Evolutionary conservation across 345 rosid genomes (phyloP), one percentile per base, ranked within the genome.

Genomic region (Gossypium raimondii): DNA sequence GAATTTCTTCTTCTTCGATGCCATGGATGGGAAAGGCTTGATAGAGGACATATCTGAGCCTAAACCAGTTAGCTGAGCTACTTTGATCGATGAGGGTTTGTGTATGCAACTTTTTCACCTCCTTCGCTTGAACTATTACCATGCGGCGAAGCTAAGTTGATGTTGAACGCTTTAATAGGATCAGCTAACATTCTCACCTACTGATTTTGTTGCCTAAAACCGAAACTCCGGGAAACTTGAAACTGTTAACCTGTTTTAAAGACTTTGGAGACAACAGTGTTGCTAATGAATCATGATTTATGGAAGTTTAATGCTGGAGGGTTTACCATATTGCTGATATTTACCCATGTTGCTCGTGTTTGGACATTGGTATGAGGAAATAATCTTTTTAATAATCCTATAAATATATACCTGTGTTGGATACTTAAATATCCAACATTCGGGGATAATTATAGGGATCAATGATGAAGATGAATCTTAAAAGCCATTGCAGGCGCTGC

Each of bases 1-100:
- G 89, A 95, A 93, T 77, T 93, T 93, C 77, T 93, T 95, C 87
- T 93, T 79, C 86, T 95, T 87, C 57, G 98, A 95, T 85, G 92
- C 85, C 43, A 73, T 84, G 84, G 93, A 93, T 56, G 97, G 99
- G 70, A 93, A 93, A 90, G 96, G 99, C 78, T 72, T 90, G 18
- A 85, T 89, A 38, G 98, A 91, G 80, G 99, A 95, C 82, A 83
- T 93, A 76, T 82, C 93, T 16, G 78, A 70, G 72, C 79, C 80
- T 78, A 22, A 72, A 74, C n/a, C 72, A 1, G 72, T 62, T 27
- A 80, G 68, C 72, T 60, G 77, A 78, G 67, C 55, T 52, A 67
- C 69, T 66, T 64, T 61, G 4, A 12, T 55, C 45, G 6, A 45
- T 12, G 67, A 73, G 47, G 41, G 11, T 52, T 16, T 69, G 29